Evolutionary conservation across 2,329 filamentous ascomycete species (phyloP).

Genomic region (Neonectria magnoliae): DNA sequence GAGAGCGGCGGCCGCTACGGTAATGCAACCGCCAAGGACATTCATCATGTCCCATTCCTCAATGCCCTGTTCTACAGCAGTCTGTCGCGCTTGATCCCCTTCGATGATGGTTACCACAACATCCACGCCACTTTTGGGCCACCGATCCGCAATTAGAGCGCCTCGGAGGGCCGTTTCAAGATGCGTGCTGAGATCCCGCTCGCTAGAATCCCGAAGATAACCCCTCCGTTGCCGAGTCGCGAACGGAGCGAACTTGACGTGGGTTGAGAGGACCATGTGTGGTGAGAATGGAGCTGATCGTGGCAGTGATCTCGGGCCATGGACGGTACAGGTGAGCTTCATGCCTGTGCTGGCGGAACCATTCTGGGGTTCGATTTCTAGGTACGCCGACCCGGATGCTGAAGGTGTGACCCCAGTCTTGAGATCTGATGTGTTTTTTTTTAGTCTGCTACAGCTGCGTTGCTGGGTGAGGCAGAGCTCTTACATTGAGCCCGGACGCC

Average conservation of each 20-base stretch:
- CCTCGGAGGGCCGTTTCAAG: slow-evolving; percentile 90
- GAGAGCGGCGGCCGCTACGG: slow-evolving; percentile 90
- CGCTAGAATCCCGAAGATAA: slow-evolving; percentile 85
- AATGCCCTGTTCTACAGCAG: slow-evolving; percentile 59
- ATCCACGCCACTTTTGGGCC: slow-evolving; percentile 99
- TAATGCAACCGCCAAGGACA: slow-evolving; percentile 90
- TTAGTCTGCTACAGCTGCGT: slow-evolving; percentile 25
- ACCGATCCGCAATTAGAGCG: slow-evolving; percentile 90
- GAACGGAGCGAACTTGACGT: slow-evolving; percentile 97
- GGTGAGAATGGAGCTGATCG: slow-evolving; percentile 92
- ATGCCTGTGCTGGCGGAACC: slow-evolving; percentile 70
- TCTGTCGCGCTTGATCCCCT: slow-evolving; percentile 81
- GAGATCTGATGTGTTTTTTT: slow-evolving; percentile 68
- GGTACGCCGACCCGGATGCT: slow-evolving; percentile 91
- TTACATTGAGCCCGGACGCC: slow-evolving; percentile 87
- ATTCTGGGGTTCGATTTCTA: slow-evolving; percentile 69
- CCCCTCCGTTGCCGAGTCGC: slow-evolving; percentile 84
- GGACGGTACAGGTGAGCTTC: slow-evolving; percentile 92
- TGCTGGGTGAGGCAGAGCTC: slow-evolving; percentile 42
- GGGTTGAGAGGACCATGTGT: slow-evolving; percentile 89
- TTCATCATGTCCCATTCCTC: slow-evolving; percentile 91
- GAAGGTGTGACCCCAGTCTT: slow-evolving; percentile 93
- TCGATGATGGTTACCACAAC: slow-evolving; percentile 93
- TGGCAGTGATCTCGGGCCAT: slow-evolving; percentile 90
- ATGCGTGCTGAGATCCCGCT: slow-evolving; percentile 90